Percentiles rank a stretch among this genome's conserved stretches.
Conservation (phyloP, 164 flowering plant genomes). For the Dillenia suffruticosa region DNA sequence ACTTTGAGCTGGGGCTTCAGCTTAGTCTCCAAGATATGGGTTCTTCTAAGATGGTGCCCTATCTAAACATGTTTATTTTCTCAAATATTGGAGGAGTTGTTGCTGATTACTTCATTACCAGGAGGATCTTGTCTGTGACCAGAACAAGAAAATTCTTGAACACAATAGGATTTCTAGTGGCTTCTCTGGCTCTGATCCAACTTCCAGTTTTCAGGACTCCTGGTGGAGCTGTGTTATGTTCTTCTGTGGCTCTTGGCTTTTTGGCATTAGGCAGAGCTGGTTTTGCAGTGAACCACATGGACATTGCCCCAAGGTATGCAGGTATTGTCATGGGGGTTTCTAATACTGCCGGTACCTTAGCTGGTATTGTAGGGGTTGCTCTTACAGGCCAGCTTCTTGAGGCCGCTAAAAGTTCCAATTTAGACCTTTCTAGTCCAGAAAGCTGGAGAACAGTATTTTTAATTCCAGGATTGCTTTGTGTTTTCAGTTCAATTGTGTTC, state of each 20-base stretch:
- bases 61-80: constrained; percentile 85
- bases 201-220: constrained; percentile 68
- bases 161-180: constrained; percentile 73
- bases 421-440: constrained; percentile 65
- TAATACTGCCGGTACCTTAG: constrained; percentile 86
- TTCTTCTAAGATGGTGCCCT: constrained; percentile 91
- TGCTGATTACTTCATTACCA: constrained; percentile 74
- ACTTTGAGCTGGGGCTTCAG: constrained; percentile 75
- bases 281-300: constrained; percentile 95
- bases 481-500: constrained; percentile 70
- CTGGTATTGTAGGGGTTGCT: constrained; percentile 83
- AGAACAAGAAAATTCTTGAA: constrained; percentile 68
- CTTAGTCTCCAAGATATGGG: constrained; percentile 90
- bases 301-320: constrained; percentile 86
- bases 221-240: constrained; percentile 70
- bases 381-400: constrained; percentile 85
- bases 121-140: constrained; percentile 67
- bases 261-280: constrained; percentile 92
- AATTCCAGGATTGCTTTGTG: constrained; percentile 75
- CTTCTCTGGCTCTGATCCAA: constrained; percentile 67
- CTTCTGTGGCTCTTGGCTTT: constrained; percentile 86
- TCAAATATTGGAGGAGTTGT: constrained; percentile 87
- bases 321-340: constrained; percentile 93
- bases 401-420: constrained; percentile 49
- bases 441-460: constrained; percentile 75